These are phyloP conservation scores for Fistulinella staudtii DNA, from an alignment of 1,284 basidiomycete genomes.

Conservation along the genomic window DNA sequence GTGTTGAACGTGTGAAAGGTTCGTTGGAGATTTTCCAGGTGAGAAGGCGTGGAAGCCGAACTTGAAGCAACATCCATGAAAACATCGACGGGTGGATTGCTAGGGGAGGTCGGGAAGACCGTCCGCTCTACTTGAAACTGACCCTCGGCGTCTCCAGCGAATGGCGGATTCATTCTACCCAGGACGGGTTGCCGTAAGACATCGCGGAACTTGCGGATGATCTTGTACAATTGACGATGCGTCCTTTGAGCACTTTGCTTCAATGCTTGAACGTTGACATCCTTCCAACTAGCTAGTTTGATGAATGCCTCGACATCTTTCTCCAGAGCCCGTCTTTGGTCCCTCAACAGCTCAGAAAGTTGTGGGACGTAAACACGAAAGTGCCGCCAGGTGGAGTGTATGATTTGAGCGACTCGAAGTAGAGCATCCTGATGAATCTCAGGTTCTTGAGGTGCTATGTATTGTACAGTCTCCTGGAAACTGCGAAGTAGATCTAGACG, in stretches of 20 bases:
- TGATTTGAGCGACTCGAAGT: constrained; percentile 52
- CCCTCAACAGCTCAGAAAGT: constrained; percentile 50
- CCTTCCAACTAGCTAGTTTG: constrained; percentile 97
- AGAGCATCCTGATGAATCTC: constrained; percentile 33
- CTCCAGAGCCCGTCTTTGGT: constrained; percentile 67
- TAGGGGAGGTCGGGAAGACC: constrained; percentile 10
- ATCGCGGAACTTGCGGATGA: constrained; percentile 90
- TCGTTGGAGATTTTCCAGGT: constrained; percentile 33
- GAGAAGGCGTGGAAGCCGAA: constrained; percentile 12
- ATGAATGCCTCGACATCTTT: constrained; percentile 84
- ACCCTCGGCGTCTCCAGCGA: constrained; percentile 37
- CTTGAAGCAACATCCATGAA: constrained; percentile 6
- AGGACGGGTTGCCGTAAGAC: constrained; percentile 73
- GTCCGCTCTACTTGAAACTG: constrained; percentile 10
- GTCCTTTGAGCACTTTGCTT: constrained; percentile 89
- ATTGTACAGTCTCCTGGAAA: constrained; percentile 55
- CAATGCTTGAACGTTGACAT: constrained; percentile 93
- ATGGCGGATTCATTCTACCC: constrained; percentile 38
- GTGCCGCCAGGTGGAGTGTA: constrained; percentile 66
- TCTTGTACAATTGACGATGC: constrained; percentile 90
- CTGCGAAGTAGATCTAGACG: constrained; percentile 70
- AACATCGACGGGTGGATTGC: not conserved
- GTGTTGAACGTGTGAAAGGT: constrained; percentile 49
- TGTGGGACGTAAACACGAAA: constrained; percentile 61
- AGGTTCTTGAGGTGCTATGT: constrained; percentile 16